Base-by-base conservation (phyloP, 1,139 yeast genomes). In the Yamadazyma jaroonii region DNA sequence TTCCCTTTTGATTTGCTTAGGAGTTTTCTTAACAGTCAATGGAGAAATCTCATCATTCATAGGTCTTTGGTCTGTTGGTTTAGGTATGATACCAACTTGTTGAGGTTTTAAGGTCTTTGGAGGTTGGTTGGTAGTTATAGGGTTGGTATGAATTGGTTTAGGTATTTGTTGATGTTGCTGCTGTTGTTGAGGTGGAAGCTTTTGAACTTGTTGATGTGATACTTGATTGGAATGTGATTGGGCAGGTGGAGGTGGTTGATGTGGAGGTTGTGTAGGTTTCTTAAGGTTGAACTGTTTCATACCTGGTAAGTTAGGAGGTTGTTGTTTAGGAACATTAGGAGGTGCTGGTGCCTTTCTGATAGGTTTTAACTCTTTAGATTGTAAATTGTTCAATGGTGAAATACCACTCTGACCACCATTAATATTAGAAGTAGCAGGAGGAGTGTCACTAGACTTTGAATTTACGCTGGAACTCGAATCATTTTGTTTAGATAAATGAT, bases 321-420 rank as follows among this genome's bases (percentile, higher is more conserved):
- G 48, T 39, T 54, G 64, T 39, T 52, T 61, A 8, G 72, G 72
- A 25, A 47, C 59, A 29, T 29, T 33, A 5, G 81, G 81, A 6
- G 79, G 80, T 13, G 79, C 73, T 1, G 83, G 83, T 1, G 82
- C 82, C 37, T 66, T 69, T 56, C 82, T 67, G 7, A 64, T 65
- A 8, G 81, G 80, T 3, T 68, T 56, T 40, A 73, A 67, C 31
- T 62, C 67, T 17, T 41, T 37, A 6, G 37, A 34, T 42, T 52
- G 59, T 39, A 68, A 56, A 35, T 59, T 61, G 37, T 53, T 59
- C 40, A 68, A 55, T 0, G 75, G 74, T 2, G 74, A 65, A 3
- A 55, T 50, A 24, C 50, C 54, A 15, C 17, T 28, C 21, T 10
- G 11, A 11, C 30, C 14, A 8, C 11, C 20, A 27, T 22, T 26